Percentiles rank a stretch among this genome's conserved stretches.
Conservation (phyloP, 169 alveolate species). For the Miamiensis avidus region DNA sequence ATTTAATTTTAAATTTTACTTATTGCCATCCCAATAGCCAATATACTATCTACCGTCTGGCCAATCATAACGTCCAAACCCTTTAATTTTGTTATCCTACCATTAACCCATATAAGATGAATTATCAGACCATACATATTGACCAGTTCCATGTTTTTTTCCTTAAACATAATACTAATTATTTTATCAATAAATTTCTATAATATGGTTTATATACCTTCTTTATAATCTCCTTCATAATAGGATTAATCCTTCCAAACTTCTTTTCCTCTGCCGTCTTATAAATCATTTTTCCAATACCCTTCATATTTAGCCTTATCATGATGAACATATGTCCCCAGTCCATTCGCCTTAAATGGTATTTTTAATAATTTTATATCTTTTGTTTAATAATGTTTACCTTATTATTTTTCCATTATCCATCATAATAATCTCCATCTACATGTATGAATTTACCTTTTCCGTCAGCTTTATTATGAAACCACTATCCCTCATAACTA, state of each 20-base stretch:
- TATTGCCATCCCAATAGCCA: not conserved
- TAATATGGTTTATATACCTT: too few relatives aligned
- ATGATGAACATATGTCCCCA: conserved; percentile 67
- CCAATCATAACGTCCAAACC: conserved; percentile 32
- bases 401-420: conserved; percentile 47
- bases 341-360: conserved; percentile 62
- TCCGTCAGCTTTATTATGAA: conserved; percentile 47
- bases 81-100: conserved; percentile 20
- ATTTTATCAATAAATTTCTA: too few relatives aligned
- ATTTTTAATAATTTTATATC: too few relatives aligned
- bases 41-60: conserved; percentile 22
- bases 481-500: conserved; percentile 60
- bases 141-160: conserved; percentile 43
- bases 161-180: too few relatives aligned
- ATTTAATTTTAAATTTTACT: too few relatives aligned
- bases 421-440: conserved; percentile 65
- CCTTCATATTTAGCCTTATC: conserved; percentile 81
- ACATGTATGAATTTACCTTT: conserved; percentile 43
- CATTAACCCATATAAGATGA: conserved; percentile 20
- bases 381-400: not conserved
- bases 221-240: not conserved
- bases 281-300: conserved; percentile 69
- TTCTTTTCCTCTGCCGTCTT: conserved; percentile 40
- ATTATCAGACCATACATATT: conserved; percentile 22
- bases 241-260: conserved; percentile 34